Conservation (phyloP, 306 rosid genomes). For the Medicago ruthenica region DNA sequence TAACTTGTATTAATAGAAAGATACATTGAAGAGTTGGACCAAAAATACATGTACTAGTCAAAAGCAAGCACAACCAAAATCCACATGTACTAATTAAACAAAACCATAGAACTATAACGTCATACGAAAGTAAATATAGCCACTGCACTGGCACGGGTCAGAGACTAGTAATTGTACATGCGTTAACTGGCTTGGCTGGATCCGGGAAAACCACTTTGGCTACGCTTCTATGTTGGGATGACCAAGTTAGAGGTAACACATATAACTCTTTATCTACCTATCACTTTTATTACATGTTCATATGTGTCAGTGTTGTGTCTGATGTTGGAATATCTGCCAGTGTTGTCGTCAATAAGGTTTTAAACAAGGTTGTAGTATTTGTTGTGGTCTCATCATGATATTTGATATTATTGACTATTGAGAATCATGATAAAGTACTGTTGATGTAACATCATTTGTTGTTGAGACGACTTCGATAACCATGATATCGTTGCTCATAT, state of each 20-base stretch:
- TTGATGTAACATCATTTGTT: neutral
- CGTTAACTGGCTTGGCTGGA: slow-evolving; percentile 60
- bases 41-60: too few relatives aligned
- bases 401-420: neutral
- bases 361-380: neutral
- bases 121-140: too few relatives aligned
- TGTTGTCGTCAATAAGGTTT: neutral
- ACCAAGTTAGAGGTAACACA: slow-evolving; percentile 45
- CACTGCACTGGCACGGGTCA: too few relatives aligned
- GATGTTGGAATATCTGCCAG: neutral
- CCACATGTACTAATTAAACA: too few relatives aligned
- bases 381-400: neutral
- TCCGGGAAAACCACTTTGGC: slow-evolving; percentile 62
- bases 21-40: too few relatives aligned
- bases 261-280: neutral
- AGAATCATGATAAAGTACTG: neutral
- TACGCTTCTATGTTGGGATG: slow-evolving; percentile 48
- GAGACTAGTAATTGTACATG: too few relatives aligned
- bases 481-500: neutral
- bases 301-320: neutral
- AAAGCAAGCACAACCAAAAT: too few relatives aligned
- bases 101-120: too few relatives aligned
- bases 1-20: too few relatives aligned
- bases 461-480: neutral
- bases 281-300: neutral